Conservation (phyloP, 345 rosid species). For the Lagerstroemia speciosa region DNA sequence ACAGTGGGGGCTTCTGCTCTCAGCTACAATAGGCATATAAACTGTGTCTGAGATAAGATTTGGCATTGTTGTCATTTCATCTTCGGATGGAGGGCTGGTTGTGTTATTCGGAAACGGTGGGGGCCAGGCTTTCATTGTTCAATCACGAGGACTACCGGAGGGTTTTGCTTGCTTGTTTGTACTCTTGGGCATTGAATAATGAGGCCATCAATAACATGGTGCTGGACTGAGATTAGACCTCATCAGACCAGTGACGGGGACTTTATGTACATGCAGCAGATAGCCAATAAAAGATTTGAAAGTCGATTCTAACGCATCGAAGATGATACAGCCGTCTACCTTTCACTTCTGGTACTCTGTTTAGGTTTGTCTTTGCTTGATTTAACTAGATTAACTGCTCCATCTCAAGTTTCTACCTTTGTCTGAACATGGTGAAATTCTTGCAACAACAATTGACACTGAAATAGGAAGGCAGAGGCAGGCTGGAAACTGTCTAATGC, state of each 20-base stretch:
- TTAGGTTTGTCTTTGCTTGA: no score
- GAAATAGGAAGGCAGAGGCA: no score
- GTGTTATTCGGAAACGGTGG: neutral
- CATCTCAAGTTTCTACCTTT: no score
- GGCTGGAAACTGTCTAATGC: no score
- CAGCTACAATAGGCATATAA: neutral
- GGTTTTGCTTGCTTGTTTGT: neutral
- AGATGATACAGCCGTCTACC: no score
- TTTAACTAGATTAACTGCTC: no score
- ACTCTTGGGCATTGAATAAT: neutral
- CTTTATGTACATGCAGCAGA: no score
- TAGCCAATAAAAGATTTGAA: no score
- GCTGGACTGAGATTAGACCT: neutral
- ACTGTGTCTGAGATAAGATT: neutral
- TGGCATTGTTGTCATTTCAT: neutral
- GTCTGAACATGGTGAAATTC: no score
- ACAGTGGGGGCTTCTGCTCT: neutral
- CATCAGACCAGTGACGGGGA: neutral
- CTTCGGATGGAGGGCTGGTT: neutral
- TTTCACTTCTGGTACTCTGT: no score
- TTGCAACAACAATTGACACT: no score
- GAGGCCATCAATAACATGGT: slow-evolving; percentile 3
- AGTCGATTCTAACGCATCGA: no score
- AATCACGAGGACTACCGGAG: neutral
- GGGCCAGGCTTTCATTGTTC: neutral